phyloP scores from a whole-genome alignment of 1,284 basidiomycete species.

The Neolentinus lepideus region DNA sequence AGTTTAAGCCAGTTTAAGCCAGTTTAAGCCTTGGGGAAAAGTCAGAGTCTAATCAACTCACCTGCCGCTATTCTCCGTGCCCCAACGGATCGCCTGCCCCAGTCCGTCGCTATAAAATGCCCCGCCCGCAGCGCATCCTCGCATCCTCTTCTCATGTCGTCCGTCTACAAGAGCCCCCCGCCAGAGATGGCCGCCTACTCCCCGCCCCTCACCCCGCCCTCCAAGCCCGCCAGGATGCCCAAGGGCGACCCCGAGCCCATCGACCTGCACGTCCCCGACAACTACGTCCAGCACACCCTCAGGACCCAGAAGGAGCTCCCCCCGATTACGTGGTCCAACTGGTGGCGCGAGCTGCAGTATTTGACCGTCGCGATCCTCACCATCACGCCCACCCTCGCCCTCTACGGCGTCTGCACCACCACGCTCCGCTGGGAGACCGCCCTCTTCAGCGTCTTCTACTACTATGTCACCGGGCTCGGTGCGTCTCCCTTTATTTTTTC shows the following conservation, averaged over 20 bases:
- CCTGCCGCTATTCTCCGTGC: too few species aligned
- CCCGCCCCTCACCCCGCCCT: not conserved
- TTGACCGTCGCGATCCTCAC: conserved; percentile 56
- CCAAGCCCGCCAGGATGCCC: not conserved
- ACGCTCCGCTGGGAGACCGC: conserved; percentile 62
- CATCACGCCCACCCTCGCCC: conserved; percentile 62
- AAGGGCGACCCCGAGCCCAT: conserved; percentile 13
- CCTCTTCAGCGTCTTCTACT: conserved; percentile 70
- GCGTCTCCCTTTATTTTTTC: conserved; percentile 15
- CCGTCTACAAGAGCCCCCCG: not conserved
- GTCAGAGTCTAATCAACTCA: too few species aligned
- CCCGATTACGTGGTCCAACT: conserved; percentile 27
- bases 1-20: too few species aligned
- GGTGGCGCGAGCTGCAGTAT: conserved; percentile 23
- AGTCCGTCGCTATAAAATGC: not conserved
- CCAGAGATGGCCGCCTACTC: not conserved
- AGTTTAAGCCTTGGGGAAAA: too few species aligned
- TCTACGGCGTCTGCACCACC: conserved; percentile 61
- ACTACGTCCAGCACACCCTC: conserved; percentile 55
- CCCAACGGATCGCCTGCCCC: conserved; percentile 1
- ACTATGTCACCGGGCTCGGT: conserved; percentile 83
- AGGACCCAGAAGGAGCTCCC: conserved; percentile 42
- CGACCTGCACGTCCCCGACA: conserved; percentile 40
- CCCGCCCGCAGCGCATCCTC: not conserved
- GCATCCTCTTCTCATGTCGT: not conserved